Base-by-base conservation (phyloP, 352 stramenopile genomes). In the Phytophthora podocarpi region DNA sequence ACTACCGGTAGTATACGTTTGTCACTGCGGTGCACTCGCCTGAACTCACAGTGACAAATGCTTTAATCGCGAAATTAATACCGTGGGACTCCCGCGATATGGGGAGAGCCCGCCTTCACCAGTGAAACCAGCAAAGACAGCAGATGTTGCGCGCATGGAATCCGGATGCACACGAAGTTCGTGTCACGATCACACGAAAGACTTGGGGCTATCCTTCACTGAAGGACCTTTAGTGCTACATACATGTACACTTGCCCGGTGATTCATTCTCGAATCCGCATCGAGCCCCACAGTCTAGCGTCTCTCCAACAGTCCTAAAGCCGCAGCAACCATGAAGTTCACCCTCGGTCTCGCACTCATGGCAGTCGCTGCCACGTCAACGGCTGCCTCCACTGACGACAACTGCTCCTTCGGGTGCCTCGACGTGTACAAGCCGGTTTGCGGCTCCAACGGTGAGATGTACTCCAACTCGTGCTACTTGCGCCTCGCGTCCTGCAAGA, bases 401-500 rank as follows among this genome's bases (percentile, higher is more conserved):
- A 54, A 60, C 0, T 70, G 62, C 24, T 51, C 62, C 5, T 60
- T 58, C 9, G 45, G 34, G 20, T 69, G 63, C 21, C 21, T 54
- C 35, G 63, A 76, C 23, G 45, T 65, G 10, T 66, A 70, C 30
- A 24, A 69, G 18, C 63, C 58, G 0, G 72, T 85, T 21, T 85
- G 72, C 28, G 74, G 74, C n/a, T 78, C 74, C 4, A 54, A 83
- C 50, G 70, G 67, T 13, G 47, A 68, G 30, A 85, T 67, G n/a
- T 85, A 82, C 67, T 58, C 60, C 5, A 83, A 74, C 52, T 24
- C 34, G 24, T 83, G 74, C 45, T 45, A 56, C 36, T 37, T 83
- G 16, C 43, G 36, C 6, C 50, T 76, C 5, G 57, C 49, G 2
- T 24, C 55, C 3, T 87, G 77, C 58, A 45, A 68, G 24, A 59